phyloP scores from a whole-genome alignment of 768 basidiomycete genomes.

The Melanogaster broomeanus region DNA sequence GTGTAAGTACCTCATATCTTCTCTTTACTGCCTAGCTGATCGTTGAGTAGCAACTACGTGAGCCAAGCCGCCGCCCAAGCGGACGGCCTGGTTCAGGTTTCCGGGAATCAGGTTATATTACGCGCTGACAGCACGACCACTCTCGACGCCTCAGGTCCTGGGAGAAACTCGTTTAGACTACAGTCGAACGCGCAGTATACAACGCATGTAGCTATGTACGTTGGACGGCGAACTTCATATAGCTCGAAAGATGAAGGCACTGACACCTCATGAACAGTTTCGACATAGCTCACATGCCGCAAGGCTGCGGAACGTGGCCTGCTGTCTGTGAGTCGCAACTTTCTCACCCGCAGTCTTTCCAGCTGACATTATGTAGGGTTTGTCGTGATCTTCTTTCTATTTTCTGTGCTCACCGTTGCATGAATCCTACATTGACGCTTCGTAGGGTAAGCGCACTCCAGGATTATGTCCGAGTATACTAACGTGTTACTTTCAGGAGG shows the following conservation, averaged over 20 bases:
- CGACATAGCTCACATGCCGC: slow-evolving; percentile 36
- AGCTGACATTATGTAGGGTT: slow-evolving; percentile 7
- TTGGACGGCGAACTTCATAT: not conserved
- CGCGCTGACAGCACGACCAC: slow-evolving; percentile 32
- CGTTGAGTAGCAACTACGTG: slow-evolving; percentile 40
- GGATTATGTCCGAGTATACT: too few species aligned
- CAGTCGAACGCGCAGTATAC: slow-evolving; percentile 26
- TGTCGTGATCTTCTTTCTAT: not conserved
- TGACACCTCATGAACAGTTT: slow-evolving; percentile 18
- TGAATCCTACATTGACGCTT: not conserved
- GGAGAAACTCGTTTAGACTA: slow-evolving; percentile 36
- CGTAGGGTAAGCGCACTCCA: not conserved
- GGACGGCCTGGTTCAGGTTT: slow-evolving; percentile 57
- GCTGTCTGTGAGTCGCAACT: slow-evolving; percentile 25
- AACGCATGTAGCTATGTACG: slow-evolving; percentile 33
- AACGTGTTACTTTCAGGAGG: slow-evolving; percentile 19
- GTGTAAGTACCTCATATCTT: slow-evolving; percentile 12
- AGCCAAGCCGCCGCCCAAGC: slow-evolving; percentile 46
- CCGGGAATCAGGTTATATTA: slow-evolving; percentile 36
- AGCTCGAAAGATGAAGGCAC: not conserved
- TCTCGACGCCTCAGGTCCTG: slow-evolving; percentile 23
- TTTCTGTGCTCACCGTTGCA: too few species aligned
- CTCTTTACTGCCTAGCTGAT: not conserved
- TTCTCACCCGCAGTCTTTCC: not conserved
- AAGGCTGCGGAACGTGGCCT: slow-evolving; percentile 38